Evolutionary conservation across 116 monocot genomes (phyloP).

Genomic region (Cymodocea nodosa): DNA sequence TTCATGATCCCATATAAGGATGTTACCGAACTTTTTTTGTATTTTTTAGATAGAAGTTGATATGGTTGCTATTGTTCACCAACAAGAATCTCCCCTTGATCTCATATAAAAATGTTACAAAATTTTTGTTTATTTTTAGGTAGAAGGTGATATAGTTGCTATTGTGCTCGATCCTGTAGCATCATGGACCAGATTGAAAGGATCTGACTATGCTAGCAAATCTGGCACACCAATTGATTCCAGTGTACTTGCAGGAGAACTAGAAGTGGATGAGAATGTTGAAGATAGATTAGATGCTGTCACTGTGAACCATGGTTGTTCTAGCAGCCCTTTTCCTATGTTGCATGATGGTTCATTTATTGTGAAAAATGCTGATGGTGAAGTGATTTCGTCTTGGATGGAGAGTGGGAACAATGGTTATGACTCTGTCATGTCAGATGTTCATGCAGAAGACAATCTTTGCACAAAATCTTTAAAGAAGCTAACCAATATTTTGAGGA

Average conservation of each 20-base stretch:
- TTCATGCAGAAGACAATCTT: background rate
- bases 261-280: conserved; percentile 13
- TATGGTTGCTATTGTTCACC: background rate
- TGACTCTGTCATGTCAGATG: background rate
- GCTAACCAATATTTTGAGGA: conserved; percentile 34
- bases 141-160: conserved; percentile 91
- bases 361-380: background rate
- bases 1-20: background rate
- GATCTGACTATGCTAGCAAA: conserved; percentile 15
- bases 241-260: conserved; percentile 11
- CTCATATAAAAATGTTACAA: background rate
- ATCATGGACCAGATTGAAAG: conserved; percentile 63
- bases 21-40: background rate
- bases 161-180: conserved; percentile 59
- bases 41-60: background rate
- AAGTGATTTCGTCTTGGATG: background rate
- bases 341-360: background rate
- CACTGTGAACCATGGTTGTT: background rate
- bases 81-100: background rate
- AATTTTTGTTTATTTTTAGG: conserved; percentile 20
- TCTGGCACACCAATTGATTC: conserved; percentile 8
- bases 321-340: background rate
- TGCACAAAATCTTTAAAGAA: conserved; percentile 33
- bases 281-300: background rate
- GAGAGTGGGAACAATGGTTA: background rate